Base-by-base conservation (phyloP, 805 yeast species). In the Cyberlindnera euphorbiiphila region DNA sequence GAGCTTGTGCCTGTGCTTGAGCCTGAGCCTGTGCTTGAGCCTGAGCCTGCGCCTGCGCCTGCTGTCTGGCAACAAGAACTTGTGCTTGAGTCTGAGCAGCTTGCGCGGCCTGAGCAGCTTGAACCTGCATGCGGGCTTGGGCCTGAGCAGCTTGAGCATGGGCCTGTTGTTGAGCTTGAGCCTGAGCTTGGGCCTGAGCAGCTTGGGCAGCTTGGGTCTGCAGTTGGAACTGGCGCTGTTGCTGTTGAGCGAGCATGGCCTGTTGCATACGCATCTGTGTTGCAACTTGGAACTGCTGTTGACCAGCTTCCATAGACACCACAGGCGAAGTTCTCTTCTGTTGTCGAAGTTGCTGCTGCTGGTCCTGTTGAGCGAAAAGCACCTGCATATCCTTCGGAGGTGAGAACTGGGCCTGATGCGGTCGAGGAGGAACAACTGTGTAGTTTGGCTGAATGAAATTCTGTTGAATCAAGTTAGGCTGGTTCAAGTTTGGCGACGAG, bases 201-300 rank as follows among this genome's bases (percentile, higher is more conserved):
- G 36, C 31, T n/a, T 28, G 38, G 4, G 38, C 38, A n/a, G 38
- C 38, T 11, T 27, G 31, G 3, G 38, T 33, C 22, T 34, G 38
- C 7, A 33, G 25, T 14, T 29, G 32, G 37, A 17, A 23, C 29
- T 18, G 42, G 15, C 38, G 45, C 16, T 26, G 45, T 20, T 36
- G 46, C 9, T 37, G 41, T 24, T 39, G 41, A 12, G 32, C 29
- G 6, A 28, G 7, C 24, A 28, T 18, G 7, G 40, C 39, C 22
- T 47, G 52, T 13, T 50, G 54, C 36, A 45, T 36, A 19, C 40
- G 45, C 24, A 49, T 33, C 28, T 49, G 49, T 14, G 43, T 33
- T 7, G 46, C 33, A 9, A 39, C 44, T 19, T 42, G 47, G 17
- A 38, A 29, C 25, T 43, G 47, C 11, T 35, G 36, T 19, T 40